Evolutionary conservation across 768 basidiomycete species (phyloP).

Genomic region (Leccinum subtestaceum): DNA sequence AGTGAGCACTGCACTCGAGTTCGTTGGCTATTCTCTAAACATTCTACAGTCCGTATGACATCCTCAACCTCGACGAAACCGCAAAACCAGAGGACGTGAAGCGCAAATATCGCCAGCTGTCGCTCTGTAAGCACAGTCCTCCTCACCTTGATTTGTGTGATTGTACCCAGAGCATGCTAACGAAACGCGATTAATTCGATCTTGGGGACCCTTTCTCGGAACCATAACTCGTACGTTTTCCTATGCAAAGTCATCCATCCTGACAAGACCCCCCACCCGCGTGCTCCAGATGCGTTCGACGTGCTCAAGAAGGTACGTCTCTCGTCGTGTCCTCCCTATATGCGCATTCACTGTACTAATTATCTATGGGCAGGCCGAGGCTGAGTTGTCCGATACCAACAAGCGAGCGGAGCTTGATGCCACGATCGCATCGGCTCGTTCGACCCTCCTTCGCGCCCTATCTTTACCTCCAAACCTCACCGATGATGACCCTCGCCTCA

Average conservation of each 20-base stretch:
- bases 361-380: conserved; percentile 60
- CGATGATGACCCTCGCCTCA: conserved; percentile 58
- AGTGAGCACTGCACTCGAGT: conserved; percentile 50
- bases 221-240: conserved; percentile 39
- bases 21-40: neutral
- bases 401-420: conserved; percentile 83
- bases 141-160: neutral
- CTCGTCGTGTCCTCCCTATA: neutral
- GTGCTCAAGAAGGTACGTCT: conserved; percentile 79
- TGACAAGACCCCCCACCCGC: conserved; percentile 88
- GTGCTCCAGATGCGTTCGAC: conserved; percentile 92
- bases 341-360: neutral
- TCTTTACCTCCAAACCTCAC: conserved; percentile 58
- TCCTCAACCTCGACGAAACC: conserved; percentile 73
- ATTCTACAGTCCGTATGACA: conserved; percentile 82
- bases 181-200: conserved; percentile 9
- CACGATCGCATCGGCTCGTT: conserved; percentile 71
- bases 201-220: neutral
- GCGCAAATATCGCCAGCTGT: conserved; percentile 82
- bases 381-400: conserved; percentile 73
- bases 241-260: conserved; percentile 86
- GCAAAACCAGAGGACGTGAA: conserved; percentile 83
- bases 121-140: conserved; percentile 61
- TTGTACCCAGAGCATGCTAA: conserved; percentile 22
- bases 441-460: conserved; percentile 59